phyloP scores from a whole-genome alignment of 352 stramenopile genomes.

The Blastocystis sp. region DNA sequence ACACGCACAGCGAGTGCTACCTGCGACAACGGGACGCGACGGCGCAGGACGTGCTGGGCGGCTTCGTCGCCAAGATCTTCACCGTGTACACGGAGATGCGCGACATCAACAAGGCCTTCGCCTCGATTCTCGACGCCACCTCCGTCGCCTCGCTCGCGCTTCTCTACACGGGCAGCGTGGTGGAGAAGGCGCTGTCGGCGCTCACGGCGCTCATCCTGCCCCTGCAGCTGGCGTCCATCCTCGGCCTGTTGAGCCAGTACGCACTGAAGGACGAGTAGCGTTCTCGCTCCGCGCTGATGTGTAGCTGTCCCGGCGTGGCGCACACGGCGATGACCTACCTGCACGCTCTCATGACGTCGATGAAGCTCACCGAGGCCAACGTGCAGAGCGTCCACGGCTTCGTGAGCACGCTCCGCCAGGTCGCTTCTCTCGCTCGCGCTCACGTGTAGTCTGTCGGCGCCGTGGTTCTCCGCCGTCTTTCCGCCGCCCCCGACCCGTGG shows the following conservation, averaged over 20 bases:
- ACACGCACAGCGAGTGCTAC: neutral
- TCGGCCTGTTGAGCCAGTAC: slow-evolving; percentile 5
- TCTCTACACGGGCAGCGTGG: neutral
- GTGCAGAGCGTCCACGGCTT: neutral
- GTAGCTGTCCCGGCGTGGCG: neutral
- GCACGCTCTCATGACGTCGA: slow-evolving; percentile 10
- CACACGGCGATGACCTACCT: slow-evolving; percentile 24
- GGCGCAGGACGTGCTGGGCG: neutral
- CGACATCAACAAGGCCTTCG: slow-evolving; percentile 36
- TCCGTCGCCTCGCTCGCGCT: neutral
- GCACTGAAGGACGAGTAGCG: neutral
- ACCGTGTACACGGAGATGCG: slow-evolving; percentile 53
- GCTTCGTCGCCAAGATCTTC: neutral
- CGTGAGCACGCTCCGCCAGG: slow-evolving; percentile 2
- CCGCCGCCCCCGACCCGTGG: neutral
- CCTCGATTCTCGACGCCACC: neutral
- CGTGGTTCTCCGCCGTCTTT: slow-evolving; percentile 10
- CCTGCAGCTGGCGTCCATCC: slow-evolving; percentile 28
- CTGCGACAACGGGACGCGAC: neutral
- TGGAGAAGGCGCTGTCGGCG: neutral
- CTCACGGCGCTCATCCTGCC: slow-evolving; percentile 32
- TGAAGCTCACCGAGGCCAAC: slow-evolving; percentile 23
- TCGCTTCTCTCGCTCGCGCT: neutral
- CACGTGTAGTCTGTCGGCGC: neutral
- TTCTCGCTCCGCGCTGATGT: neutral